Percentiles rank a stretch among this genome's conserved stretches.
phyloP scores from a whole-genome alignment of 805 yeast species.

The Schizosaccharomyces cryophilus region DNA sequence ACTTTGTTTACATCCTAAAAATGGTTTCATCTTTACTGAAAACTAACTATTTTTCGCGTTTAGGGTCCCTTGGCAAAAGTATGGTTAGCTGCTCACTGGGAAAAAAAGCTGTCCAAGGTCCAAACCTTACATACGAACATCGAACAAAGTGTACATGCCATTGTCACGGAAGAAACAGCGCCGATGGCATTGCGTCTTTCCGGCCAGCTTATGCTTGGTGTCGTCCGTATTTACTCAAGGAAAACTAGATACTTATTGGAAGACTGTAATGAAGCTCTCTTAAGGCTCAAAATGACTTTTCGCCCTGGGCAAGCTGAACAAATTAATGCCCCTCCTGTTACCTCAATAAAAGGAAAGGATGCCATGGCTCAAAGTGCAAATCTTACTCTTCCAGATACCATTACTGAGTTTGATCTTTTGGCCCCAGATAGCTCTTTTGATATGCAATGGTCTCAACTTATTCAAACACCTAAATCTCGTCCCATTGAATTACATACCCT shows the following conservation, averaged over 20 bases:
- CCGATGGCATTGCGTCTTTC: slow-evolving; percentile 59
- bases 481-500: slow-evolving; percentile 20
- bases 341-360: background rate
- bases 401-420: slow-evolving; percentile 45
- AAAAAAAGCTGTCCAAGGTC: slow-evolving; percentile 45
- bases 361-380: slow-evolving; percentile 11
- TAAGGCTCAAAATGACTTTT: slow-evolving; percentile 35
- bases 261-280: slow-evolving; percentile 56
- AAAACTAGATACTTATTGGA: slow-evolving; percentile 64
- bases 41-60: background rate
- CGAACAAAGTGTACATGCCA: slow-evolving; percentile 37
- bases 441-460: slow-evolving; percentile 1
- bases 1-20: background rate
- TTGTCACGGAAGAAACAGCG: slow-evolving; percentile 25
- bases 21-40: background rate
- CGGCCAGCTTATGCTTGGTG: slow-evolving; percentile 68
- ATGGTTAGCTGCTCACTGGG: slow-evolving; percentile 83
- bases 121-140: slow-evolving; percentile 54
- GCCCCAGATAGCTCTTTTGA: slow-evolving; percentile 10
- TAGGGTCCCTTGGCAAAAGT: slow-evolving; percentile 70
- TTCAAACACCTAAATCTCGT: slow-evolving; percentile 6
- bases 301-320: background rate
- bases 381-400: slow-evolving; percentile 47
- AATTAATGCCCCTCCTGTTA: background rate
- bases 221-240: slow-evolving; percentile 62